phyloP scores from a whole-genome alignment of 1,284 basidiomycete species.

The Ceratobasidium theobromae region DNA sequence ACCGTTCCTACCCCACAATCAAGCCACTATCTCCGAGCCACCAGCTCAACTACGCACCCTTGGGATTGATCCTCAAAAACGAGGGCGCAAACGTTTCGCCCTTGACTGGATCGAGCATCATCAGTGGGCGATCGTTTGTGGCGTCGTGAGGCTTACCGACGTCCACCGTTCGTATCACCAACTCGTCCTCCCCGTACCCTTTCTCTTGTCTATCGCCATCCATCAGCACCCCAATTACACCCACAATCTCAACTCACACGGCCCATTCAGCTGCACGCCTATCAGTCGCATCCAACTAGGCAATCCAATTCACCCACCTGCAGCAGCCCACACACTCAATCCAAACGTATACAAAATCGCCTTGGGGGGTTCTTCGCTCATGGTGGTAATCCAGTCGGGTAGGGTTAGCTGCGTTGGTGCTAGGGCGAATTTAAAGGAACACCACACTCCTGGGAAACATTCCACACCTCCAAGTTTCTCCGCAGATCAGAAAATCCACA shows the following conservation, averaged over 20 bases:
- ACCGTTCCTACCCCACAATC: constrained; percentile 68
- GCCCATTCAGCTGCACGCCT: constrained; percentile 32
- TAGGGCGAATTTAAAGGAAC: neutral
- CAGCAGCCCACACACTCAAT: constrained; percentile 60
- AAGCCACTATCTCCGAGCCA: neutral
- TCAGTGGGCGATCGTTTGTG: neutral
- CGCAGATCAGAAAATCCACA: neutral
- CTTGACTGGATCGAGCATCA: constrained; percentile 49
- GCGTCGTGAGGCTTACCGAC: constrained; percentile 49
- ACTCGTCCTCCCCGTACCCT: constrained; percentile 67
- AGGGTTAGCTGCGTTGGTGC: neutral
- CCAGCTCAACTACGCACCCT: constrained; percentile 50
- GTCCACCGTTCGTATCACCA: constrained; percentile 64
- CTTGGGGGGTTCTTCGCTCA: constrained; percentile 49
- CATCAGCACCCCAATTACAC: neutral
- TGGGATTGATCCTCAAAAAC: constrained; percentile 74
- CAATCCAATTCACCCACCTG: constrained; percentile 49
- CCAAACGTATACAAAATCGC: constrained; percentile 61
- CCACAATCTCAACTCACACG: neutral
- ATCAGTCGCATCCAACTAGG: constrained; percentile 54
- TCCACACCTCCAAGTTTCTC: neutral
- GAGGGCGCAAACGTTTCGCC: constrained; percentile 67
- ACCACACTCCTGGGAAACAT: neutral
- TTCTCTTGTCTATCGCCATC: constrained; percentile 60
- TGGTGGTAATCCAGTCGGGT: neutral